phyloP scores from a whole-genome alignment of 345 rosid genomes.

The Camelina hispida region DNA sequence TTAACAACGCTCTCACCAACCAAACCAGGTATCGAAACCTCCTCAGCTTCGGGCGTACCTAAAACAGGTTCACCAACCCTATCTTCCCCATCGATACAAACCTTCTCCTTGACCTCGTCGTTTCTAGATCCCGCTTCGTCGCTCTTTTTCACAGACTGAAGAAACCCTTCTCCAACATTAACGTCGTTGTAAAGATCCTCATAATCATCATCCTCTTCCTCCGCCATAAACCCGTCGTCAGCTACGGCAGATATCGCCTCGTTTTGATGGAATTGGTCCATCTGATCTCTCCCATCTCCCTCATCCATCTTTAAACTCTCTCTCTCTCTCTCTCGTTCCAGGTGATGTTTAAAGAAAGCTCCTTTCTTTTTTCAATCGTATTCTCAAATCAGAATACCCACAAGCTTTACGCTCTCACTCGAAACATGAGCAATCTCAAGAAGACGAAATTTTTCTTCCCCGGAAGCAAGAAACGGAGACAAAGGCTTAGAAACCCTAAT shows the following conservation, averaged over 20 bases:
- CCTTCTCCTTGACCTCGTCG: conserved; percentile 42
- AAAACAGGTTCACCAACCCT: conserved; percentile 40
- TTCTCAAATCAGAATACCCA: conserved; percentile 15
- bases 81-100: conserved; percentile 14
- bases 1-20: conserved; percentile 48
- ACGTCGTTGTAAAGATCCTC: conserved; percentile 86
- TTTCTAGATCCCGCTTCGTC: conserved; percentile 51
- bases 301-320: conserved; percentile 46
- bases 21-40: conserved; percentile 49
- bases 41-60: conserved; percentile 39
- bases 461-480: conserved; percentile 30
- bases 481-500: conserved; percentile 54
- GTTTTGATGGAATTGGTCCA: conserved; percentile 68
- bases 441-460: not conserved
- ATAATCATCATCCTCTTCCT: conserved; percentile 79
- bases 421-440: conserved; percentile 1
- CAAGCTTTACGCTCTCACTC: conserved; percentile 12
- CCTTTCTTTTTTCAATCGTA: conserved; percentile 19
- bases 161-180: conserved; percentile 80
- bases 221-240: conserved; percentile 68
- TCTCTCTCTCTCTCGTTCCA: not conserved
- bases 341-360: not conserved
- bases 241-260: conserved; percentile 76
- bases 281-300: conserved; percentile 59
- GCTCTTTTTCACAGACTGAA: conserved; percentile 61